Evolutionary conservation across 2,329 filamentous ascomycete species (phyloP), one percentile per base, ranked within the genome.

Genomic region (Trichoderma polysporum): DNA sequence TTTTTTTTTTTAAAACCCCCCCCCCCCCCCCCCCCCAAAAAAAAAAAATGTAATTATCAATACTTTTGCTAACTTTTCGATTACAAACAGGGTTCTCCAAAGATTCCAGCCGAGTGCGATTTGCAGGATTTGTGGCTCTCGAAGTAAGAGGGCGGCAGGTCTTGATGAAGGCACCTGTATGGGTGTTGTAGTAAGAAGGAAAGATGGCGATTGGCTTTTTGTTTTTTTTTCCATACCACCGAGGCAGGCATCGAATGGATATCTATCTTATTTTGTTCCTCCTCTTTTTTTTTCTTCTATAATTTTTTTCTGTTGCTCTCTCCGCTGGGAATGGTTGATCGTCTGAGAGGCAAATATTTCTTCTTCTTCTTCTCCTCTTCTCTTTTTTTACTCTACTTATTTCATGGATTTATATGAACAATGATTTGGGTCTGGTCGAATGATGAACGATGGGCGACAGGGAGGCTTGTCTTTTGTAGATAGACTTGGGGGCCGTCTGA

Each of bases 61-160:
- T 12, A 27, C 13, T 29, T 50, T 31, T 15, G 22, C 58, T 61
- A 19, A 61, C 9, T 1, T n/a, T 15, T n/a, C 72, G 71, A 77
- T 61, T 72, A 73, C 63, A 75, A 70, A 64, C 74, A 80, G 77
- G 76, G 70, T 72, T 79, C 50, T 74, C 79, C 54, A 84, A 83
- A 74, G 84, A 86, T 60, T 71, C 76, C 37, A 81, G 75, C 70
- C 89, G 86, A 71, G 87, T 94, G 66, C 87, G 91, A 49, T 91
- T 94, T 76, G 89, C 91, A 1, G 90, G 89, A 5, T 94, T 94
- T 76, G 78, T 93, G 66, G 86, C 85, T 19, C 84, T 93, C 35
- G 91, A 94, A 78, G 91, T 94, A 8, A 83, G 90, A 69, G 90
- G 91, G 25, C 86, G 91, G 68, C 91, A 91, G 78, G 89, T 93